Conservation (phyloP, 2,329 filamentous ascomycete genomes). For the Ascochyta pisi region DNA sequence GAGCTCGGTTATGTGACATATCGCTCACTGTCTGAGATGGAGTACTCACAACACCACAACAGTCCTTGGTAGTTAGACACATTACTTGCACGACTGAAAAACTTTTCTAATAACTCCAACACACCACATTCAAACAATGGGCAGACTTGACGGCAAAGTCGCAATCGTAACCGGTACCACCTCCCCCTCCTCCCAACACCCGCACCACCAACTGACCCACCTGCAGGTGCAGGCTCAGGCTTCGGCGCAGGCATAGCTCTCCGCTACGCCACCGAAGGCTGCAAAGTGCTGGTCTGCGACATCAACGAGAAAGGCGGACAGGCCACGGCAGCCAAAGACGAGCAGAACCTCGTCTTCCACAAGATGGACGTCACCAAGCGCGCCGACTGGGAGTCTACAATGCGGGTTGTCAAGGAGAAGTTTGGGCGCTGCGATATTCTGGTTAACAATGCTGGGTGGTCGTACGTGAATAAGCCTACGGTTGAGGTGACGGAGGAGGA, state of each 20-base stretch:
- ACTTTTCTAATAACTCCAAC: not conserved
- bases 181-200: slow-evolving; percentile 6
- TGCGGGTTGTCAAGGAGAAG: slow-evolving; percentile 59
- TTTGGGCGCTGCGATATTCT: slow-evolving; percentile 66
- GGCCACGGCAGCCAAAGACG: slow-evolving; percentile 55
- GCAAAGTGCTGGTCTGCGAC: slow-evolving; percentile 68
- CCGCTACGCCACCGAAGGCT: slow-evolving; percentile 66
- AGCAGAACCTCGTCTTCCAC: slow-evolving; percentile 41
- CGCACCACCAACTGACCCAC: slow-evolving; percentile 11
- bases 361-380: slow-evolving; percentile 62
- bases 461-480: slow-evolving; percentile 63
- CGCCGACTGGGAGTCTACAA: slow-evolving; percentile 59
- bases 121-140: slow-evolving; percentile 35
- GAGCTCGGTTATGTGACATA: slow-evolving; percentile 12
- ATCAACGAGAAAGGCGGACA: slow-evolving; percentile 62
- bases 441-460: slow-evolving; percentile 67
- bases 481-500: slow-evolving; percentile 69
- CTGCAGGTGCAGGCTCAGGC: slow-evolving; percentile 63
- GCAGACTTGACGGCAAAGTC: slow-evolving; percentile 60
- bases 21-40: not conserved
- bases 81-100: not conserved
- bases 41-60: slow-evolving; percentile 2
- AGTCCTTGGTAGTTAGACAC: not conserved
- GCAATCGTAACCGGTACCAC: slow-evolving; percentile 61
- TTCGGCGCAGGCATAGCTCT: slow-evolving; percentile 69